Conservation (phyloP, 352 stramenopile species). For the Pythium insidiosum region DNA sequence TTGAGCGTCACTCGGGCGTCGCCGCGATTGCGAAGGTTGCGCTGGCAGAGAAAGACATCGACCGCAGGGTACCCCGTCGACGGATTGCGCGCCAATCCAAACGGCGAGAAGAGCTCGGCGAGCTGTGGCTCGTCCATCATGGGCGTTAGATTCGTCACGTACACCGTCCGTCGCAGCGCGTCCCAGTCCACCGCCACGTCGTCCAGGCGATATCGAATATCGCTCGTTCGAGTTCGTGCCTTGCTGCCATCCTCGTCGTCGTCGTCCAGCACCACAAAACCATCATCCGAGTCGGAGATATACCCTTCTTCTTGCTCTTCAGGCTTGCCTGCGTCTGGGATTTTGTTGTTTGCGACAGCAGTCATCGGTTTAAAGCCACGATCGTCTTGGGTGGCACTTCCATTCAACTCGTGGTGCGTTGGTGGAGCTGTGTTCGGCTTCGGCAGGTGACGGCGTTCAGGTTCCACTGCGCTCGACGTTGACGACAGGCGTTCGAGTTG, state of each 20-base stretch:
- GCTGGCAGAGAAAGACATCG: conserved; percentile 12
- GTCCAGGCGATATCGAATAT: not conserved
- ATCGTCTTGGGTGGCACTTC: not conserved
- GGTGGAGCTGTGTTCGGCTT: not conserved
- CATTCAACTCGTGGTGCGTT: no score
- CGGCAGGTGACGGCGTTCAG: not conserved
- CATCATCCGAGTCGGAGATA: not conserved
- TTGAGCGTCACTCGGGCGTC: conserved; percentile 8
- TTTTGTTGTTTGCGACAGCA: no score
- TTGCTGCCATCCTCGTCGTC: not conserved
- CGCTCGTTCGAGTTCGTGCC: not conserved
- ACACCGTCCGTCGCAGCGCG: conserved; percentile 33
- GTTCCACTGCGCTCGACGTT: no score
- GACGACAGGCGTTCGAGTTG: no score
- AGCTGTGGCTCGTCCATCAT: conserved; percentile 33
- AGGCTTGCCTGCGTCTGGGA: no score
- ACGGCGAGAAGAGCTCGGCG: conserved; percentile 43
- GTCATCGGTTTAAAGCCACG: not conserved
- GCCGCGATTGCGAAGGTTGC: conserved; percentile 2
- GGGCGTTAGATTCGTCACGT: conserved; percentile 46
- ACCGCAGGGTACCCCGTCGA: conserved; percentile 6
- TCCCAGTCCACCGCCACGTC: conserved; percentile 29
- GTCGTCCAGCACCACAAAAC: not conserved
- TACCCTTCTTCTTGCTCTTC: not conserved
- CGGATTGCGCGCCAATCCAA: conserved; percentile 35